Percentiles rank a stretch among this genome's conserved stretches.
These are phyloP conservation scores for Cyclotella cryptica DNA, from an alignment of 108 stramenopile species.

Conservation along the genomic window DNA sequence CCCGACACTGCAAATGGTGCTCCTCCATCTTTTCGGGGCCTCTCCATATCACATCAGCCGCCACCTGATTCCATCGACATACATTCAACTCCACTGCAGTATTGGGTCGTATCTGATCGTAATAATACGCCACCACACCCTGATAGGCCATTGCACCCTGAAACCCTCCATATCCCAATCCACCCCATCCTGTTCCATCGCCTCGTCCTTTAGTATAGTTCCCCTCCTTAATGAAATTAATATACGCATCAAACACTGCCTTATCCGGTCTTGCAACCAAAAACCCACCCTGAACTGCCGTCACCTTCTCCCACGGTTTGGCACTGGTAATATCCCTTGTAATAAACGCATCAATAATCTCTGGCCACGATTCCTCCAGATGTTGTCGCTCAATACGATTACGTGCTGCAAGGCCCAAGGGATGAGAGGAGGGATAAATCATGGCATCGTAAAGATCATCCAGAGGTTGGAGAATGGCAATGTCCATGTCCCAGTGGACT, in stretches of 20 bases:
- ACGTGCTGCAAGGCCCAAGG: constrained; percentile 30
- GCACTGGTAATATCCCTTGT: constrained; percentile 63
- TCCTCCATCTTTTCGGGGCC: constrained; percentile 61
- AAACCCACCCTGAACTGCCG: constrained; percentile 70
- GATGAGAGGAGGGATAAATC: constrained; percentile 47
- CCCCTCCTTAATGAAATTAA: constrained; percentile 58
- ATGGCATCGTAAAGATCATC: constrained; percentile 76
- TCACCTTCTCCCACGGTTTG: constrained; percentile 54
- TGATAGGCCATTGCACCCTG: constrained; percentile 74
- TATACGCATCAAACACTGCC: constrained; percentile 55
- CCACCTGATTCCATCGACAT: constrained; percentile 75
- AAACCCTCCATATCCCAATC: constrained; percentile 60
- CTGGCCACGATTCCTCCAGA: constrained; percentile 48
- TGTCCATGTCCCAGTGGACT: constrained; percentile 76
- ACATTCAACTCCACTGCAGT: constrained; percentile 65
- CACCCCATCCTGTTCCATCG: constrained; percentile 57
- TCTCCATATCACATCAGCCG: constrained; percentile 58
- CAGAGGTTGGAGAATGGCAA: constrained; percentile 64
- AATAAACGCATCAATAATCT: constrained; percentile 58
- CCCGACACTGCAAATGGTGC: constrained; percentile 68
- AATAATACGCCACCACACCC: constrained; percentile 67
- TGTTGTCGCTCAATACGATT: constrained; percentile 50
- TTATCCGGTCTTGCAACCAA: constrained; percentile 50
- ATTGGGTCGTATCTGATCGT: constrained; percentile 54
- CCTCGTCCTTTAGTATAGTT: constrained; percentile 53